Evolutionary conservation across 1,284 basidiomycete genomes (phyloP), one percentile per base, ranked within the genome.

Genomic region (Trametes sp.): DNA sequence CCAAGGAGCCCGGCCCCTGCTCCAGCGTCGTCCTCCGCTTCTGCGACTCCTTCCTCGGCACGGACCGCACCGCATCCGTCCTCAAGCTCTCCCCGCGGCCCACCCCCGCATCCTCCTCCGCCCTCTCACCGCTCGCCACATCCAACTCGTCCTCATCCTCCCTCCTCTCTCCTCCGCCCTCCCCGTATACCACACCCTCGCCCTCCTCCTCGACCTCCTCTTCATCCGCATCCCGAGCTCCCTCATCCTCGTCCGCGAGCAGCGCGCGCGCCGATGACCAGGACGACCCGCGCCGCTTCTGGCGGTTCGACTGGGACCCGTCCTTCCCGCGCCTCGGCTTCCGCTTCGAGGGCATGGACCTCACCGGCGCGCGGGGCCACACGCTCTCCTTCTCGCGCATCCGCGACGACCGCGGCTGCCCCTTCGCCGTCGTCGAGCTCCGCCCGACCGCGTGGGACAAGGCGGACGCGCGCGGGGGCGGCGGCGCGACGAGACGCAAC

Each of bases 271-370:
- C 33, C 29, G 1, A 31, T 28, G 6, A 38, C 59, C 19, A 31
- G 2, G 41, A 44, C 23, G 41, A 16, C 31, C 6, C 52, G 24
- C 45, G 45, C n/a, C 38, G 57, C 45, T 57, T 59, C 59, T 67
- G 62, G 62, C 62, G 63, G 16, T 63, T 67, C 57, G 61, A 64
- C 55, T 67, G 66, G 66, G 63, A 61, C 61, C 55, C 42, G 46
- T 46, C 60, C 48, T 60, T 62, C 58, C 66, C 66, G 13, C 46
- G 58, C 1, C 55, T 67, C 31, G 66, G 66, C 23, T 67, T 55
- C 58, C 60, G 55, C 45, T 56, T 52, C 58, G 66, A 67, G 50
- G 66, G 66, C 60, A 62, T 57, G 60, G 66, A 67, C 61, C 42
- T 62, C 48, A 62, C 62, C 26, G 57, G 56, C 28, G n/a, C 36